Evolutionary conservation across 2,329 filamentous ascomycete species (phyloP), one percentile per base, ranked within the genome.

Genomic region (Fusarium sarcochroum): DNA sequence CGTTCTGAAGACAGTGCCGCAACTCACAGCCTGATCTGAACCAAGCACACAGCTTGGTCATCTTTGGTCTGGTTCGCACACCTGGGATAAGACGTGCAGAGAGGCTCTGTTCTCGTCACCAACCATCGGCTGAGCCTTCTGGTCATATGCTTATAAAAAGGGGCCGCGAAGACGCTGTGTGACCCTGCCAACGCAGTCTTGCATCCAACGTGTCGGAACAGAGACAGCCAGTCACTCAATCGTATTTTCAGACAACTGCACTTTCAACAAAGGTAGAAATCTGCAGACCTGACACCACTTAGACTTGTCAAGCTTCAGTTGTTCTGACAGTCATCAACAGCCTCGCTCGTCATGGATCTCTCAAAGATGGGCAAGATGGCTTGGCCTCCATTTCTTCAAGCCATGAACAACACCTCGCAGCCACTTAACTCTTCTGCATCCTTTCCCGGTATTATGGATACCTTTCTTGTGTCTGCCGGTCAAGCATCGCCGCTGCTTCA

Each of bases 391-490:
- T 68, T 78, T n/a, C 63, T 76, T 9, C 67, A 73, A 27, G 60
- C 56, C 23, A 58, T 68, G n/a, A 67, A 55, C 27, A 50, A 49
- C 27, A 75, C 74, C 48, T 42, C 69, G 2, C 41, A 60, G 20
- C 56, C 63, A n/a, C 54, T 54, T 20, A 74, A 76, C 57, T 60
- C 52, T 13, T 69, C 74, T 2, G 41, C 48, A 10, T 34, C 61
- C 2, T 75, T 78, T 17, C 73, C 77, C 5, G 76, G 75, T 55
- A 73, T 84, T 25, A 69, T 83, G 68, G 82, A 86, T 63, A 80
- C 73, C n/a, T 74, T 87, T 44, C 77, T 85, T 15, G 77, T 79
- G 6, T 79, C 84, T 1, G 76, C 85, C 6, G 83, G 84, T 11
- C 73, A 78, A 35, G 78, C 79, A 35, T 83, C 82, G 49, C 82